Percentiles rank a stretch among this genome's conserved stretches.
These are phyloP conservation scores for Diaporthe longicolla DNA, from an alignment of 2,329 filamentous ascomycete genomes.

Conservation along the genomic window DNA sequence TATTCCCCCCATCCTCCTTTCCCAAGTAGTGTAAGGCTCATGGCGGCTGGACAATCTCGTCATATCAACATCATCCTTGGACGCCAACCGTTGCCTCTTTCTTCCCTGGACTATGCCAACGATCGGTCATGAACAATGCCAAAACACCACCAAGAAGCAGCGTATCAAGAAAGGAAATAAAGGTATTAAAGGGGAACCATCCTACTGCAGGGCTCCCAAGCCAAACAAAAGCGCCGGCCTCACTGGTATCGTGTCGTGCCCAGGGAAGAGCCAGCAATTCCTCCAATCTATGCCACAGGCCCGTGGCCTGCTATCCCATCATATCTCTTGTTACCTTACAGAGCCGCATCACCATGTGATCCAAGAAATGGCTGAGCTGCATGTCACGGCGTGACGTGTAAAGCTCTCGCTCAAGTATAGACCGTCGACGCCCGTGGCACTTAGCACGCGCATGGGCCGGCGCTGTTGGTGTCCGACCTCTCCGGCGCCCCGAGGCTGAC, in stretches of 20 bases:
- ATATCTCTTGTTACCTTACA: slow-evolving; percentile 5
- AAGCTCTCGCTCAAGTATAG: background rate
- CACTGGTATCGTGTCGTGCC: slow-evolving; percentile 43
- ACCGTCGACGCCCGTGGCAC: background rate
- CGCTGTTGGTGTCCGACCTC: slow-evolving; percentile 69
- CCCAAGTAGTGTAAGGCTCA: slow-evolving; percentile 16
- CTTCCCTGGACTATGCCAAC: slow-evolving; percentile 41
- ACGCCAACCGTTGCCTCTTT: slow-evolving; percentile 40
- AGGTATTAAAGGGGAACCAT: slow-evolving; percentile 52
- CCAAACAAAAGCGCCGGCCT: slow-evolving; percentile 48
- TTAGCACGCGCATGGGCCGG: slow-evolving; percentile 71
- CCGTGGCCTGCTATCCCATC: background rate
- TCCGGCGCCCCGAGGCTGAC: slow-evolving; percentile 69
- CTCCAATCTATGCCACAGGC: slow-evolving; percentile 15
- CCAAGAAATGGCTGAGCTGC: background rate
- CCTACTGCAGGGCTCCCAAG: slow-evolving; percentile 46
- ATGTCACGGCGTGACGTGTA: background rate
- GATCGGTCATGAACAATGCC: slow-evolving; percentile 37
- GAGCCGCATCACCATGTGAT: background rate
- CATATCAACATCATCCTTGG: slow-evolving; percentile 34
- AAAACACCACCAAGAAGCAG: slow-evolving; percentile 46
- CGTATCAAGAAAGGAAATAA: slow-evolving; percentile 43
- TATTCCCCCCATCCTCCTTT: slow-evolving; percentile 1
- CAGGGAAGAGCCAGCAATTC: slow-evolving; percentile 21
- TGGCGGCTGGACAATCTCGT: slow-evolving; percentile 38